Base-by-base conservation (phyloP, 495 filamentous ascomycete species). In the Darksidea phi region DNA sequence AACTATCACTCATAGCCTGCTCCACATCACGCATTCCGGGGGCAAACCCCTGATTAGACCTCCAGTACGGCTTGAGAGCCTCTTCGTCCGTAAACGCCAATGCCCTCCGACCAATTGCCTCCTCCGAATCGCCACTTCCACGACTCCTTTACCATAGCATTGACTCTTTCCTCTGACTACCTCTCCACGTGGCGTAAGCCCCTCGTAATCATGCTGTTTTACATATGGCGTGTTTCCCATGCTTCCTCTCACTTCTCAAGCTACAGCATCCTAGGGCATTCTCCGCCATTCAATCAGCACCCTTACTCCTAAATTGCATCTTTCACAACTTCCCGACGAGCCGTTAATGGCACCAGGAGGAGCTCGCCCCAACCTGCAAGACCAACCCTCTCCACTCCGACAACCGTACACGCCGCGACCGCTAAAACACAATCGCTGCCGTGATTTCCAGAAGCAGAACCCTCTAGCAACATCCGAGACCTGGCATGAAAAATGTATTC, bases 261-360 rank as follows among this genome's bases (percentile, higher is more conserved):
- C 23, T 58, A 48, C 28, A 49, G 13, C 32, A 20, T 49, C 43
- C 42, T 58, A 21, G 10, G 4, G 32, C 28, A 4, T 15, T 17
- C 26, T 38, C 32, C n/a, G n/a, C 18, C 12, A 15, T 41, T 32
- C 8, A 4, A 18, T 15, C 11, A 21, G 45, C 18, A 57, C 43
- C 24, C 52, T 51, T 57, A 57, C 28, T 38, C 51, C 55, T 57
- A 56, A 8, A 23, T 23, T 20, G 52, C 24, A 26, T 32, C 28
- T 34, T 42, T 18, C 20, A 41, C 37, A 34, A 13, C 10, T 21
- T 45, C n/a, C 23, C 3, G 23, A 8, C 23, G 42, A 23, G 17
- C 38, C 7, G 43, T 43, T 28, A 32, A 63, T 63, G 51, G 25
- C 43, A 45, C 28, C 42, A 23, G 45, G 42, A 13, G 51, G 56